Evolutionary conservation across 2,329 filamentous ascomycete species (phyloP), one percentile per base, ranked within the genome.

Genomic region (Colletotrichum simmondsii): DNA sequence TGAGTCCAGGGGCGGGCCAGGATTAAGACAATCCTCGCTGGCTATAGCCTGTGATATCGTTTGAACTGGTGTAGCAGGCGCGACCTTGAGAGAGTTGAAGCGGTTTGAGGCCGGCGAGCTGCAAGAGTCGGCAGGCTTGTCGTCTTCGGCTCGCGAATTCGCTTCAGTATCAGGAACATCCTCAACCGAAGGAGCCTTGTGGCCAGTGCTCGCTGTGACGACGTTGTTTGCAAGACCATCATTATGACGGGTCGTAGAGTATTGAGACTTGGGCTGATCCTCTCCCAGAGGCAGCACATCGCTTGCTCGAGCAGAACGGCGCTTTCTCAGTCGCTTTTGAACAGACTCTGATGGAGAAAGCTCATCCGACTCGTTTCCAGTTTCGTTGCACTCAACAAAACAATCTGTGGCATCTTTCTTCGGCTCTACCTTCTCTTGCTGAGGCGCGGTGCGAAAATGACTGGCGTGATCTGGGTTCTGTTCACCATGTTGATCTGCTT

Each of bases 261-360:
- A 14, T 4, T 64, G 35, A 10, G 16, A 32, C 16, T 24, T 16
- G 16, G 4, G 16, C 6, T 46, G 54, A 10, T 10, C 16, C 14
- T 30, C 22, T 7, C 59, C 32, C 16, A 19, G 10, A n/a, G 42
- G 32, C 3, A 32, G n/a, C 5, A 22, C 5, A 22, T 32, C 12
- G 58, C n/a, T 28, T 59, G 24, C n/a, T 14, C 61, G 59, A n/a
- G 30, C 35, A 63, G 65, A 68, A n/a, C 52, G 65, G 22, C 58
- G 58, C 30, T 64, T 46, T 11, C 49, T 30, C n/a, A 42, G 70
- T 42, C 65, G 59, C 32, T 58, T 53, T 16, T 11, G 52, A 10
- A 69, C 54, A 22, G 24, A 59, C 6, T 28, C 32, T 3, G 42
- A 70, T 16, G 65, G 42, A n/a, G 66, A 69, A 37, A 4, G 8